A percentile compares a stretch with the other conserved stretches of the same genome.
These are phyloP conservation scores for Kwoniella newhampshirensis DNA, from an alignment of 768 basidiomycete species.

Conservation along the genomic window DNA sequence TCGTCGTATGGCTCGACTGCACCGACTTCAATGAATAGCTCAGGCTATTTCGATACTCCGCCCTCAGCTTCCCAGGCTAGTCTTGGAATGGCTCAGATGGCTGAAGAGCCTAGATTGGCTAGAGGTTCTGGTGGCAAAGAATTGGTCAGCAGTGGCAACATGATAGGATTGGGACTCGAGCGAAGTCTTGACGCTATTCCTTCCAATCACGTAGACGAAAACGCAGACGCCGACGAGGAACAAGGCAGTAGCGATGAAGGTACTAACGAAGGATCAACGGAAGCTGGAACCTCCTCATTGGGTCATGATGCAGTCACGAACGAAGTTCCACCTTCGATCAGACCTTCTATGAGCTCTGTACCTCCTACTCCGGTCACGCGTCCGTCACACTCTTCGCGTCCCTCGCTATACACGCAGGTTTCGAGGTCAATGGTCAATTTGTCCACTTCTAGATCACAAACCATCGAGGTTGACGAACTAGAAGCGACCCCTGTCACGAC, in stretches of 20 bases:
- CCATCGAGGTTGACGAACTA: background rate
- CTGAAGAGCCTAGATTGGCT: conserved; percentile 8
- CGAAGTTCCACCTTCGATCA: background rate
- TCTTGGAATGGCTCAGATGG: conserved; percentile 7
- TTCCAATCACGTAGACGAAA: background rate
- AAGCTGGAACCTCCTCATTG: conserved; percentile 1
- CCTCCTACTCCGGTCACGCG: conserved; percentile 7
- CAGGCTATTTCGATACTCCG: conserved; percentile 32
- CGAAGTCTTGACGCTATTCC: too few relatives aligned
- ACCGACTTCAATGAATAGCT: conserved; percentile 2
- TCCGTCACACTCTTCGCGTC: conserved; percentile 23
- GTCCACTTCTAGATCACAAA: conserved; percentile 9
- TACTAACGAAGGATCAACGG: conserved; percentile 14
- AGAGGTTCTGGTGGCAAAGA: conserved; percentile 7
- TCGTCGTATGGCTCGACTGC: conserved; percentile 17
- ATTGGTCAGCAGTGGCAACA: background rate
- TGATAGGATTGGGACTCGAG: background rate
- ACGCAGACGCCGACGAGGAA: conserved; percentile 17
- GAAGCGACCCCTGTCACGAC: background rate
- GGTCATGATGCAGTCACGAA: background rate
- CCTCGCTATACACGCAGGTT: conserved; percentile 33
- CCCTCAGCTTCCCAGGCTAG: conserved; percentile 4
- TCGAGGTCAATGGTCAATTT: conserved; percentile 46
- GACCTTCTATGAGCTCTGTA: background rate
- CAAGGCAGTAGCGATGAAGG: conserved; percentile 20